These are phyloP conservation scores for Hyaloscypha finlandica DNA, from an alignment of 495 filamentous ascomycete species.

Conservation along the genomic window DNA sequence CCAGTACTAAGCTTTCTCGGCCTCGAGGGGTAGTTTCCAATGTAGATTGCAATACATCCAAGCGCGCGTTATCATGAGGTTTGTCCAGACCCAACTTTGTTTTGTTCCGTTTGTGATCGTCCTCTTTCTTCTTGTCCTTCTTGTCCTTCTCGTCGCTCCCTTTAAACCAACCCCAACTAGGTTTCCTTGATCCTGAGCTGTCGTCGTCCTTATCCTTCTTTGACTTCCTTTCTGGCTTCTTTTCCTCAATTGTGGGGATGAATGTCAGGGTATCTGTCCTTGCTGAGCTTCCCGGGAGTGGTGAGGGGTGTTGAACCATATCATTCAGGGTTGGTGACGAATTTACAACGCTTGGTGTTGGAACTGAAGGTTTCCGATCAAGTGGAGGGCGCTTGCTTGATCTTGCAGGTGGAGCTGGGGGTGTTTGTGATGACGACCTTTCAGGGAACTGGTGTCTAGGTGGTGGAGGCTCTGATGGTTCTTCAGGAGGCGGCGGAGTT, in stretches of 20 bases:
- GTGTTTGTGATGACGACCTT: constrained; percentile 50
- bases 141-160: constrained; percentile 60
- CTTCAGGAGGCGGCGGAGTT: constrained; percentile 57
- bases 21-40: constrained; percentile 66
- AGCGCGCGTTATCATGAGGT: constrained; percentile 69
- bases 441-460: constrained; percentile 43
- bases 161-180: constrained; percentile 72
- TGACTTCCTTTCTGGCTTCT: constrained; percentile 64
- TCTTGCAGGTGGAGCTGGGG: constrained; percentile 48
- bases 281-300: constrained; percentile 68
- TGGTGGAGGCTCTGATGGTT: constrained; percentile 27
- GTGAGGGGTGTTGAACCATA: constrained; percentile 59
- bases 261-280: constrained; percentile 80
- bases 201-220: constrained; percentile 62
- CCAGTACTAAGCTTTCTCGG: constrained; percentile 81
- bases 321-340: constrained; percentile 55
- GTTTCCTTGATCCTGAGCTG: constrained; percentile 58
- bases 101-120: constrained; percentile 62
- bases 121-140: constrained; percentile 57
- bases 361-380: constrained; percentile 33
- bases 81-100: constrained; percentile 53
- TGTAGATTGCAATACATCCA: constrained; percentile 81
- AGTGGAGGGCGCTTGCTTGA: constrained; percentile 49
- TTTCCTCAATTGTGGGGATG: constrained; percentile 79
- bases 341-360: constrained; percentile 11